Percentiles rank a stretch among this genome's conserved stretches.
These are phyloP conservation scores for Cylindricascospora bacillispora DNA, from an alignment of 1,139 yeast genomes.

Conservation along the genomic window DNA sequence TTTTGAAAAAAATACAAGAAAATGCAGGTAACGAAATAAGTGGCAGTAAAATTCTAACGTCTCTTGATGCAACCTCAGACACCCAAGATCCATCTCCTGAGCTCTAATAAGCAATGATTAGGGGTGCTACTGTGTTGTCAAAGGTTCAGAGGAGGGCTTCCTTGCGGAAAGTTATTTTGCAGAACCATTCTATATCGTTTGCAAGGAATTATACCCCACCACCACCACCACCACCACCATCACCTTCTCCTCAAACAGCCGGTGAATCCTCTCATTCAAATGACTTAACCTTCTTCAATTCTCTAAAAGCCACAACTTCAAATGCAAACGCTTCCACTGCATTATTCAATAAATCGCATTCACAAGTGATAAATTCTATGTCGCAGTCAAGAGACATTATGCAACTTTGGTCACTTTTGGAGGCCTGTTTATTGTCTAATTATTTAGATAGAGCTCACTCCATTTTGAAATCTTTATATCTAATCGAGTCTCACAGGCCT, in stretches of 20 bases:
- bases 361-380: constrained; percentile 21
- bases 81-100: too few relatives aligned
- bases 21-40: neutral
- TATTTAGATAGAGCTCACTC: constrained; percentile 63
- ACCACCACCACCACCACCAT: too few relatives aligned
- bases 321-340: constrained; percentile 10
- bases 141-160: too few relatives aligned
- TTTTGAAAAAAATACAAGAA: neutral
- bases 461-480: constrained; percentile 46
- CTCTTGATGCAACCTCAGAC: too few relatives aligned
- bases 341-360: constrained; percentile 18
- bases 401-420: constrained; percentile 65
- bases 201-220: too few relatives aligned
- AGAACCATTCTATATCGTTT: too few relatives aligned
- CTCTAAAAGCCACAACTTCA: constrained; percentile 1
- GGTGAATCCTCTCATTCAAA: constrained; percentile 6
- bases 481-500: constrained; percentile 27
- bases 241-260: too few relatives aligned
- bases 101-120: too few relatives aligned
- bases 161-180: too few relatives aligned
- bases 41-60: too few relatives aligned
- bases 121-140: too few relatives aligned
- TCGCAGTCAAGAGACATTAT: constrained; percentile 45
- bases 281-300: neutral
- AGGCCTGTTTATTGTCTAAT: constrained; percentile 61